A percentile compares a stretch with the other conserved stretches of the same genome.
Evolutionary conservation across 306 rosid genomes (phyloP).

Genomic region (Glycine latifolia): DNA sequence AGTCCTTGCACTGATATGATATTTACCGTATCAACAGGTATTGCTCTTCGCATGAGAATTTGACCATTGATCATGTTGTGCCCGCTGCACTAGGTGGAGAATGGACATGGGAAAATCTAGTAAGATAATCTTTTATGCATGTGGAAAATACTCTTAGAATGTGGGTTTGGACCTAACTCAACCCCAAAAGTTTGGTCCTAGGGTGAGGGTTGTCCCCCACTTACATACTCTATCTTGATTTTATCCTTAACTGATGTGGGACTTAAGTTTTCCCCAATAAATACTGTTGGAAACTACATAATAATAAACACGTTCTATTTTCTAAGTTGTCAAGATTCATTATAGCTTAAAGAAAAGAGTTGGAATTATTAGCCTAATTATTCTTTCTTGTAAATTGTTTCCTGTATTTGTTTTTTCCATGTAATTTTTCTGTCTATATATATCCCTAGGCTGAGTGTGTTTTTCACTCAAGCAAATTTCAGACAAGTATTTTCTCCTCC

Average conservation of each 20-base stretch:
- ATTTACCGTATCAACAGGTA: slow-evolving; percentile 65
- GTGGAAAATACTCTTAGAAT: background rate
- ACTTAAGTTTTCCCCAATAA: too few species aligned
- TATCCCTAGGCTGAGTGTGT: slow-evolving; percentile 1
- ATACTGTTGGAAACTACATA: background rate
- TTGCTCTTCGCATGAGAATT: slow-evolving; percentile 79
- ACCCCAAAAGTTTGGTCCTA: too few species aligned
- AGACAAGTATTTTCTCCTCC: background rate
- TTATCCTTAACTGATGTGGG: too few species aligned
- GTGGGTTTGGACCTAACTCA: too few species aligned
- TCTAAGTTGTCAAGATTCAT: background rate
- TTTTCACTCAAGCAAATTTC: background rate
- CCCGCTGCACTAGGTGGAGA: slow-evolving; percentile 84
- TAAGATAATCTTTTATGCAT: slow-evolving; percentile 48
- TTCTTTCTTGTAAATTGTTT: background rate
- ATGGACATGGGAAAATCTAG: slow-evolving; percentile 98
- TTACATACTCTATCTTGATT: too few species aligned
- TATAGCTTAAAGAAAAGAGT: background rate
- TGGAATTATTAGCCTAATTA: background rate
- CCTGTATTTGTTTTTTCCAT: background rate
- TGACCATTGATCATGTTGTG: slow-evolving; percentile 93
- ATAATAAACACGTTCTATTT: background rate
- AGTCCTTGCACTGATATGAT: slow-evolving; percentile 42
- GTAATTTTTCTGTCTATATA: background rate
- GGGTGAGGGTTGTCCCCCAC: too few species aligned